Evolutionary conservation across 495 filamentous ascomycete species (phyloP).

Genomic region (Entonaema liquescens): DNA sequence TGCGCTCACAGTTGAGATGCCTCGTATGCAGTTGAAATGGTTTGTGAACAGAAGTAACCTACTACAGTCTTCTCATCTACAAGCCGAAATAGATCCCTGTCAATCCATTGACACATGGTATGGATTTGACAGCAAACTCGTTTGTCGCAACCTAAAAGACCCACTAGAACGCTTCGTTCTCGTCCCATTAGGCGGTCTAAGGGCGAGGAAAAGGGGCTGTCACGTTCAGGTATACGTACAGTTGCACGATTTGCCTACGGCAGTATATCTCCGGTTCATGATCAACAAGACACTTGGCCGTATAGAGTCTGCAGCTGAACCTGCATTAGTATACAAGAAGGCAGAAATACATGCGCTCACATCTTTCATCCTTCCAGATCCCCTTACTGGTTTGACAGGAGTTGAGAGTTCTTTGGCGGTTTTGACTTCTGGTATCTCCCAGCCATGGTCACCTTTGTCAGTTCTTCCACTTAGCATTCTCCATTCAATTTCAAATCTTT

Average conservation of each 20-base stretch:
- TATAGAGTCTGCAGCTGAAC: constrained; percentile 56
- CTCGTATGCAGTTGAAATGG: constrained; percentile 53
- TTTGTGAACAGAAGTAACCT: constrained; percentile 39
- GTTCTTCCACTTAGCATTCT: background rate
- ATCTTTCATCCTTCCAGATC: constrained; percentile 64
- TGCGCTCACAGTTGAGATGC: constrained; percentile 48
- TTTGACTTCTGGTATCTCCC: constrained; percentile 59
- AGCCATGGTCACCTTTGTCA: constrained; percentile 50
- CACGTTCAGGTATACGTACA: constrained; percentile 43
- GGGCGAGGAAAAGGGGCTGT: constrained; percentile 16
- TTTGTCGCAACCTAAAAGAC: constrained; percentile 50
- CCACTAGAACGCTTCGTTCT: constrained; percentile 45
- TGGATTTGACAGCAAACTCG: constrained; percentile 55
- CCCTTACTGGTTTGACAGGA: constrained; percentile 64
- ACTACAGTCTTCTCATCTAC: constrained; percentile 54
- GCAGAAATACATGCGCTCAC: constrained; percentile 67
- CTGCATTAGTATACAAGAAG: constrained; percentile 58
- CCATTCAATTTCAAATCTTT: constrained; percentile 55
- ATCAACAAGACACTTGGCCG: constrained; percentile 60
- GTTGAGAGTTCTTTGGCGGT: constrained; percentile 64
- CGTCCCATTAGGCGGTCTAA: constrained; percentile 44
- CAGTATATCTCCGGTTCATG: constrained; percentile 51
- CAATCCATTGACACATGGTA: constrained; percentile 60
- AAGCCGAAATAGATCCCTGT: constrained; percentile 57
- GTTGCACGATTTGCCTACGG: background rate